Conservation (phyloP, 371 early-diverging fungal genomes). For the Rhizopus delemar region DNA sequence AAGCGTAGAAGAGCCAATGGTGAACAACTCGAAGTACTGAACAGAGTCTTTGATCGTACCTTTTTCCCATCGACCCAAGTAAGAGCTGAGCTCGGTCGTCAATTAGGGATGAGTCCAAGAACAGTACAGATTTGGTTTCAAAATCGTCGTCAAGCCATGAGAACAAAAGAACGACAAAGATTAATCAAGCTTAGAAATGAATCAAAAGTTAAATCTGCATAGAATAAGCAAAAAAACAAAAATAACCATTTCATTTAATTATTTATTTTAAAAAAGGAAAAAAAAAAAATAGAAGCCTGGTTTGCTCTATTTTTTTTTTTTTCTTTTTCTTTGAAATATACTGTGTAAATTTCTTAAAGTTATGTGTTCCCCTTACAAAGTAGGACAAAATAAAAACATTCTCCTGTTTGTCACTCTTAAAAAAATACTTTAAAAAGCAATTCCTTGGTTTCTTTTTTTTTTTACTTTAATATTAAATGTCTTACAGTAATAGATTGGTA, state of each 20-base stretch:
- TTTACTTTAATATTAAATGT: conserved; percentile 1
- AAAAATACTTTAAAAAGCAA: no score
- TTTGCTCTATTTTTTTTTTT: neutral
- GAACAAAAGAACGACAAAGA: conserved; percentile 57
- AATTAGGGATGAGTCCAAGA: conserved; percentile 82
- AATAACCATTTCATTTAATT: neutral
- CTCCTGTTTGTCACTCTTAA: no score
- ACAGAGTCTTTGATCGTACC: conserved; percentile 60
- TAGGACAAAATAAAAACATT: neutral
- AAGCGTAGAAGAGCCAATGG: conserved; percentile 57
- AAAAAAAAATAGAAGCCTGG: neutral
- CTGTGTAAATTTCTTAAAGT: neutral
- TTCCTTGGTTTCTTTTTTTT: neutral
- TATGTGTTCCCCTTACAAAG: conserved; percentile 1
- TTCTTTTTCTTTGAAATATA: neutral
- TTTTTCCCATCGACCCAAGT: conserved; percentile 73
- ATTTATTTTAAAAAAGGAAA: neutral
- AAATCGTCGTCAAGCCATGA: conserved; percentile 78
- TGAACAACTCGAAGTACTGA: conserved; percentile 56
- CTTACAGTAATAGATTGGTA: neutral
- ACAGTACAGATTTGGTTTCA: conserved; percentile 97
- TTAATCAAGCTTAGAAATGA: conserved; percentile 31
- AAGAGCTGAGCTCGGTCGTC: conserved; percentile 81
- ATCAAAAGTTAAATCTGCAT: conserved; percentile 7
- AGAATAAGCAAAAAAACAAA: neutral